Conservation (phyloP, 2,329 filamentous ascomycete genomes). For the Exophiala spinifera region DNA sequence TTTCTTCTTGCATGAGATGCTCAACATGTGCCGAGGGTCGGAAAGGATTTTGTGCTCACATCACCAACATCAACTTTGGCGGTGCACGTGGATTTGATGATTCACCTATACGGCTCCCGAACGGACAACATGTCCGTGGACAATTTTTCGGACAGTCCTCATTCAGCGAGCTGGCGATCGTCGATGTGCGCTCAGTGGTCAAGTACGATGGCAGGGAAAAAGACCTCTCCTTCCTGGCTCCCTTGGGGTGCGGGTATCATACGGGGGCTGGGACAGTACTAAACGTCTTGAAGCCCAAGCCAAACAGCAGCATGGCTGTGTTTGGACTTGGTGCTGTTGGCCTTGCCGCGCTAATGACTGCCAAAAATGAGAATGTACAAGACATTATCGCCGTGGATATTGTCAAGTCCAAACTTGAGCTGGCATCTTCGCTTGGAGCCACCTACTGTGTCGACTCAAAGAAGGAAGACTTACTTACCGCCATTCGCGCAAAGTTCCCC, state of each 20-base stretch:
- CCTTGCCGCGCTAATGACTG: slow-evolving; percentile 33
- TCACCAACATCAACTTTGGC: slow-evolving; percentile 6
- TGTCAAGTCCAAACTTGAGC: slow-evolving; percentile 38
- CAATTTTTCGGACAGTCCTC: slow-evolving; percentile 15
- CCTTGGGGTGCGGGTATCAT: slow-evolving; percentile 32
- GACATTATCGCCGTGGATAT: slow-evolving; percentile 47
- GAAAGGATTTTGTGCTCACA: background rate
- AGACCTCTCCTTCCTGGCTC: slow-evolving; percentile 26
- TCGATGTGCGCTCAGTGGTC: slow-evolving; percentile 17
- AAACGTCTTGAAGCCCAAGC: slow-evolving; percentile 16
- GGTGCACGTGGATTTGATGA: background rate
- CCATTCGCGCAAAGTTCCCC: slow-evolving; percentile 1
- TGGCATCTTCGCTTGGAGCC: slow-evolving; percentile 34
- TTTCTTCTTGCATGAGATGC: slow-evolving; percentile 17
- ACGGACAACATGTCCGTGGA: slow-evolving; percentile 1
- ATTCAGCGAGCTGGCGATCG: slow-evolving; percentile 12
- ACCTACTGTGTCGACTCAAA: slow-evolving; percentile 9
- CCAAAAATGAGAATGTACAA: slow-evolving; percentile 21
- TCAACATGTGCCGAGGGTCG: background rate
- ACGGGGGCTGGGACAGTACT: slow-evolving; percentile 30
- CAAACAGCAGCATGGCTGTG: slow-evolving; percentile 27
- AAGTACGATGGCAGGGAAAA: slow-evolving; percentile 19
- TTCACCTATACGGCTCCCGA: background rate
- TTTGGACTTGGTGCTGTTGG: slow-evolving; percentile 35
- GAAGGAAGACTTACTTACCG: slow-evolving; percentile 20